phyloP scores from a whole-genome alignment of 2,329 filamentous ascomycete genomes.

The Hymenoscyphus linearis region DNA sequence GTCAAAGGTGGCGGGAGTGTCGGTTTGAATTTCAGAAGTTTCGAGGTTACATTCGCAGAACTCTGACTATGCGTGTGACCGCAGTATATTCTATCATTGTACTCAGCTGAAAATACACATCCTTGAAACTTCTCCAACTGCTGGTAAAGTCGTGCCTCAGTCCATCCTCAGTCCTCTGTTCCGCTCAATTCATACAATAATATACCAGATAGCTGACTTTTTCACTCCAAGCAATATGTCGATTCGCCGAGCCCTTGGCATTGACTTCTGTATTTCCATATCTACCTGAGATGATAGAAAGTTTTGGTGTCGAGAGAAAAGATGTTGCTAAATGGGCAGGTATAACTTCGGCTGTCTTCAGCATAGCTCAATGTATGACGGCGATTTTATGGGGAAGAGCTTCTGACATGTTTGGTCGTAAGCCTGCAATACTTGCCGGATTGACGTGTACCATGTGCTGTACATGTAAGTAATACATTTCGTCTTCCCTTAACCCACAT shows the following conservation, averaged over 20 bases:
- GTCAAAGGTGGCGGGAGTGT: background rate
- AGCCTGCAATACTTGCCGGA: conserved; percentile 71
- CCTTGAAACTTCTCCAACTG: background rate
- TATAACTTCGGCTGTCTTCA: conserved; percentile 66
- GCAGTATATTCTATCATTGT: background rate
- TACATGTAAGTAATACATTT: conserved; percentile 36
- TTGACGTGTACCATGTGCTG: conserved; percentile 75
- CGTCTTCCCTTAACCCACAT: background rate
- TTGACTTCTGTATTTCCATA: conserved; percentile 47
- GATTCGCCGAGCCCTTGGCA: conserved; percentile 71
- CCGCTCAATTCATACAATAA: background rate
- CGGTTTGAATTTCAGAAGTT: background rate
- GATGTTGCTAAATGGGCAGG: conserved; percentile 79
- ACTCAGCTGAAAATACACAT: background rate
- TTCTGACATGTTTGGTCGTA: conserved; percentile 76
- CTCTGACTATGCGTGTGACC: background rate
- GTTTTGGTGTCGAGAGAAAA: conserved; percentile 65
- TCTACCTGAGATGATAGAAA: conserved; percentile 75
- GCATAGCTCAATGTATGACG: conserved; percentile 64
- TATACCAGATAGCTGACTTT: background rate
- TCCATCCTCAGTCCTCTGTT: background rate
- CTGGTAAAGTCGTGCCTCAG: background rate
- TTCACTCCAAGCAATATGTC: conserved; percentile 61
- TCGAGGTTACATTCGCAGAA: background rate
- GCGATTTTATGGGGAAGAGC: conserved; percentile 71